These are phyloP conservation scores for Penicillium sp. DNA, from an alignment of 2,329 filamentous ascomycete genomes.

Conservation along the genomic window DNA sequence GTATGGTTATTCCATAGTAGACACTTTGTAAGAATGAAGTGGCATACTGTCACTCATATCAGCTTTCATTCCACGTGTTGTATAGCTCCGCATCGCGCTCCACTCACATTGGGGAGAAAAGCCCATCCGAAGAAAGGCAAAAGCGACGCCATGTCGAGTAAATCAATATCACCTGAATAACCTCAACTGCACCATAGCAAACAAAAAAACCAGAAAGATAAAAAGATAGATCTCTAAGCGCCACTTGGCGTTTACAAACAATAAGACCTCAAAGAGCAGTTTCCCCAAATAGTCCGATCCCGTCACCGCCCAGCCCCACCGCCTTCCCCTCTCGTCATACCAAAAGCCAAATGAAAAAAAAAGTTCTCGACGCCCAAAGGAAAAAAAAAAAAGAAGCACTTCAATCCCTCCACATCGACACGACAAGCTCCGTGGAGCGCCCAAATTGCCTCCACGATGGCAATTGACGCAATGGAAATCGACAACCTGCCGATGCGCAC, in stretches of 20 bases:
- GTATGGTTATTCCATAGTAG: constrained; percentile 85
- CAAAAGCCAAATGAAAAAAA: constrained; percentile 30
- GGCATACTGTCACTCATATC: constrained; percentile 57
- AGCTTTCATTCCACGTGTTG: constrained; percentile 5
- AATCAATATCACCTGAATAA: not conserved
- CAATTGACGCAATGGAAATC: constrained; percentile 42
- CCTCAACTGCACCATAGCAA: constrained; percentile 13
- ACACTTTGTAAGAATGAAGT: constrained; percentile 74
- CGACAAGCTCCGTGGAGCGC: constrained; percentile 19
- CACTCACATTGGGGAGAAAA: constrained; percentile 58
- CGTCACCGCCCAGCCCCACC: constrained; percentile 29
- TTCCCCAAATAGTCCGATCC: not conserved
- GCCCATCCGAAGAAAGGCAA: constrained; percentile 61
- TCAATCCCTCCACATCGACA: constrained; percentile 10
- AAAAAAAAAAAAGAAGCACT: constrained; percentile 15
- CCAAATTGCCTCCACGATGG: constrained; percentile 34
- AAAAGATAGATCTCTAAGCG: not conserved
- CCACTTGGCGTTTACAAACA: constrained; percentile 6
- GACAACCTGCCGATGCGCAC: constrained; percentile 26
- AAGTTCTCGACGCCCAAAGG: constrained; percentile 20
- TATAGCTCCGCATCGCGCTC: constrained; percentile 7
- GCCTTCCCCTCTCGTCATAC: constrained; percentile 23
- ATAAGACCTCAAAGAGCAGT: constrained; percentile 2
- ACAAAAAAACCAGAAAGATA: not conserved
- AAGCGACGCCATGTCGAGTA: constrained; percentile 42